Evolutionary conservation across 108 stramenopile species (phyloP).

Genomic region (Cyclotella kingstonii): DNA sequence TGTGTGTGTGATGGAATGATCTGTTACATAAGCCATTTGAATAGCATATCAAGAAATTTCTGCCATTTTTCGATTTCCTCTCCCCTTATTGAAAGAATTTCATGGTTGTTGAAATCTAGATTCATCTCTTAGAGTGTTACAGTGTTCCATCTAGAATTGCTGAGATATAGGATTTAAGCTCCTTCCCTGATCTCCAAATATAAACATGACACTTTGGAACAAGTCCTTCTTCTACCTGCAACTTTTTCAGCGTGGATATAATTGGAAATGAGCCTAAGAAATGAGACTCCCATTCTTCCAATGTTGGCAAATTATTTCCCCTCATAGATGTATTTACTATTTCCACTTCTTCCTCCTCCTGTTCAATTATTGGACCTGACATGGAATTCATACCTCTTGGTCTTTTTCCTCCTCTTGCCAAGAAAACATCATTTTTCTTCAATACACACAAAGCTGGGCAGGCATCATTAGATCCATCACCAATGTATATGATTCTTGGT

Average conservation of each 20-base stretch:
- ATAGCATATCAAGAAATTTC: too few species aligned
- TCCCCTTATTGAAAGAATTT: too few species aligned
- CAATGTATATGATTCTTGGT: slow-evolving; percentile 40
- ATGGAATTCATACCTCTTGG: slow-evolving; percentile 22
- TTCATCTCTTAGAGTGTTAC: too few species aligned
- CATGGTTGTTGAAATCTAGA: too few species aligned
- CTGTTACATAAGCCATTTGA: too few species aligned
- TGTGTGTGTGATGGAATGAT: too few species aligned
- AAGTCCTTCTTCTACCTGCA: slow-evolving; percentile 11
- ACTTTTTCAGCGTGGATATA: slow-evolving; percentile 29
- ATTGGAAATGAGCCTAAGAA: slow-evolving; percentile 11
- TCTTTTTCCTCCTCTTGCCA: slow-evolving; percentile 33
- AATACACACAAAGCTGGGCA: slow-evolving; percentile 42
- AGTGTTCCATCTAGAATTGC: slow-evolving; percentile 17
- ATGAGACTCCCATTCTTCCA: slow-evolving; percentile 8
- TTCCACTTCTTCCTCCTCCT: slow-evolving; percentile 10
- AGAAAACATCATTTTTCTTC: slow-evolving; percentile 25
- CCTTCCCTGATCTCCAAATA: slow-evolving; percentile 27
- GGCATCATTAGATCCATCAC: slow-evolving; percentile 48
- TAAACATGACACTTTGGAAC: slow-evolving; percentile 25
- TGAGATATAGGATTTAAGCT: slow-evolving; percentile 15
- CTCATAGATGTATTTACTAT: slow-evolving; percentile 10
- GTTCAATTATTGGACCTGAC: slow-evolving; percentile 24
- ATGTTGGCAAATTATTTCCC: too few species aligned
- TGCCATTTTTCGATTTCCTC: too few species aligned